Percentiles rank a stretch among this genome's conserved stretches.
phyloP scores from a whole-genome alignment of 2,329 filamentous ascomycete species.

The Cadophora sp. region DNA sequence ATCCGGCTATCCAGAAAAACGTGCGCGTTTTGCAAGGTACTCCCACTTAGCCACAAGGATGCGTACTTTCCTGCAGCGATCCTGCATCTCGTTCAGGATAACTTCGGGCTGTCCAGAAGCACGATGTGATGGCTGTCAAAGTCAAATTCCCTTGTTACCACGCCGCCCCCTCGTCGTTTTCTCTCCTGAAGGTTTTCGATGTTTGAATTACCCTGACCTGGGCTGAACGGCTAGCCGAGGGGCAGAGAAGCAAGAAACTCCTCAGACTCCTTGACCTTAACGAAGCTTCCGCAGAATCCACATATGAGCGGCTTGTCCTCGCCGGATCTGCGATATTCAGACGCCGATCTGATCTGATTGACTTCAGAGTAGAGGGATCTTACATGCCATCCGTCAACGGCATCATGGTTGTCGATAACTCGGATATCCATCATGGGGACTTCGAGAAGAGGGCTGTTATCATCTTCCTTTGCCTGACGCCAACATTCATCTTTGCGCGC shows the following conservation, averaged over 20 bases:
- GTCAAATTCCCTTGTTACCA: too few relatives aligned
- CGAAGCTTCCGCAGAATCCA: background rate
- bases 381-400: background rate
- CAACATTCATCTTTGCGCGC: conserved; percentile 22
- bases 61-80: background rate
- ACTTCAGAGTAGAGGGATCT: background rate
- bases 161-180: too few relatives aligned
- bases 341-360: background rate
- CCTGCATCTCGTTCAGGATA: too few relatives aligned
- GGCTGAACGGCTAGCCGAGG: background rate
- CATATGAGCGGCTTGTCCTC: background rate
- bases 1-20: background rate
- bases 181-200: too few relatives aligned
- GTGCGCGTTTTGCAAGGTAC: background rate
- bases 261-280: background rate
- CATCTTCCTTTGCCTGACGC: conserved; percentile 22
- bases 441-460: conserved; percentile 26
- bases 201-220: background rate
- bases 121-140: too few relatives aligned
- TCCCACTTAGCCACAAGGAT: background rate
- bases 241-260: background rate
- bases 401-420: conserved; percentile 23
- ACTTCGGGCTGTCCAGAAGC: too few relatives aligned
- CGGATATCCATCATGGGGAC: conserved; percentile 30
- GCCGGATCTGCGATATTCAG: background rate